These are phyloP conservation scores for Erodium maritimum DNA, from an alignment of 345 rosid genomes.

Conservation along the genomic window DNA sequence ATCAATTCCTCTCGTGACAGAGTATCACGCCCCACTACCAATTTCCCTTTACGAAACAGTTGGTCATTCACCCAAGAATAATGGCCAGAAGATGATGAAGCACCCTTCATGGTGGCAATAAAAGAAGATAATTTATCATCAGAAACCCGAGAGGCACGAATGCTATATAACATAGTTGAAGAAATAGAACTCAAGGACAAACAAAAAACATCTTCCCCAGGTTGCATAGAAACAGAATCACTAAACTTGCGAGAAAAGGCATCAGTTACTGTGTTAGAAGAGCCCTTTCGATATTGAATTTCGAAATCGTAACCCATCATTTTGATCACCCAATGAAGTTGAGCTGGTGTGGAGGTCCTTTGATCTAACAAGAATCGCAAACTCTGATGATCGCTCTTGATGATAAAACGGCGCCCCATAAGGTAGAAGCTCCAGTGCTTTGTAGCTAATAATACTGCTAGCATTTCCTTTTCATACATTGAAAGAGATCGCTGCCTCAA, in stretches of 20 bases:
- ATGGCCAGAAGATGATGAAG: neutral
- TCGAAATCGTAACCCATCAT: too few relatives aligned
- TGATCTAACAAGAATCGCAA: neutral
- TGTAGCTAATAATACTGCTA: too few relatives aligned
- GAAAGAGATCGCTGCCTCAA: too few relatives aligned
- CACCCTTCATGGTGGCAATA: too few relatives aligned
- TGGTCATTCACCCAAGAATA: neutral
- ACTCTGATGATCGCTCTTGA: constrained; percentile 3
- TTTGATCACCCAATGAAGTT: too few relatives aligned
- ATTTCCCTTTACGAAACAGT: neutral
- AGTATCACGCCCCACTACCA: neutral
- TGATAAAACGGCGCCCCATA: constrained; percentile 1
- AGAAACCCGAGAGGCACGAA: neutral
- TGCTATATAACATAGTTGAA: neutral
- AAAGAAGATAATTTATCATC: too few relatives aligned
- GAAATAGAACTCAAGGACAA: neutral
- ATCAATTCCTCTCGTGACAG: neutral
- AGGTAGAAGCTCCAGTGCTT: too few relatives aligned
- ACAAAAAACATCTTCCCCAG: too few relatives aligned
- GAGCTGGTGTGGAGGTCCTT: neutral
- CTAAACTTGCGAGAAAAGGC: neutral
- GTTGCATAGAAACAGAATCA: neutral
- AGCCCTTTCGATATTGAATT: too few relatives aligned
- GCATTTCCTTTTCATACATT: too few relatives aligned
- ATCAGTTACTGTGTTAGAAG: neutral